Evolutionary conservation across 768 basidiomycete genomes (phyloP).

Genomic region (Mycena capillaripes): DNA sequence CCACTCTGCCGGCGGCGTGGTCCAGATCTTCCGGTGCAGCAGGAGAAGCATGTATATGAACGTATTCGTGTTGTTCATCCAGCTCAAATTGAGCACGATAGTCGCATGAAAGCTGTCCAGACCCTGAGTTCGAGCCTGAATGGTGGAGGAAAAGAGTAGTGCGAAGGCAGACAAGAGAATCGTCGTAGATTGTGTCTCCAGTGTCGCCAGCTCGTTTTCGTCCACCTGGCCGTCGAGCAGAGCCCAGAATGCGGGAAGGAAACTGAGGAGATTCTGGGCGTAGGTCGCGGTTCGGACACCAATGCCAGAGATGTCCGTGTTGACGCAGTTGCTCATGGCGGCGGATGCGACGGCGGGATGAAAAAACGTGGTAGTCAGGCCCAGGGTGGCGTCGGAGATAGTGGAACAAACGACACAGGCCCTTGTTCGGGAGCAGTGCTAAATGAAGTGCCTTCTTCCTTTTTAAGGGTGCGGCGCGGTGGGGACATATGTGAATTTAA

Average conservation of each 20-base stretch:
- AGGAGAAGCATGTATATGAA: constrained; percentile 22
- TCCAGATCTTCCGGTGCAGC: constrained; percentile 2
- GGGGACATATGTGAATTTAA: no score
- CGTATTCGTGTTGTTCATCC: no score
- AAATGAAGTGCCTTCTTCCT: no score
- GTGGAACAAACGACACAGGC: no score
- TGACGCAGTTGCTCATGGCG: background rate
- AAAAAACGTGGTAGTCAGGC: no score
- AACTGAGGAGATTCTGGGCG: constrained; percentile 32
- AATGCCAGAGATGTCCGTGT: constrained; percentile 16
- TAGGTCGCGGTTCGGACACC: constrained; percentile 38
- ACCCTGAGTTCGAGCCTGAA: constrained; percentile 23
- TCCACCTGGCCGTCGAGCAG: constrained; percentile 22
- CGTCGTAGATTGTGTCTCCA: constrained; percentile 6
- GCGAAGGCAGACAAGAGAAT: constrained; percentile 35
- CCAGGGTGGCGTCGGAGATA: no score
- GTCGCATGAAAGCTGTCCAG: constrained; percentile 31
- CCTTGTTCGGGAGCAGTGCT: no score
- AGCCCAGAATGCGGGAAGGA: constrained; percentile 17
- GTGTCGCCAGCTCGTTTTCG: background rate
- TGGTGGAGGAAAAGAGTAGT: constrained; percentile 32
- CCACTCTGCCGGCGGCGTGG: background rate
- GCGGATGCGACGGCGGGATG: no score
- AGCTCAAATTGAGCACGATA: constrained; percentile 37
- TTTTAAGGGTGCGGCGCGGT: no score